Evolutionary conservation across 371 early-diverging fungal genomes (phyloP).

Genomic region (Mortierella sp.): DNA sequence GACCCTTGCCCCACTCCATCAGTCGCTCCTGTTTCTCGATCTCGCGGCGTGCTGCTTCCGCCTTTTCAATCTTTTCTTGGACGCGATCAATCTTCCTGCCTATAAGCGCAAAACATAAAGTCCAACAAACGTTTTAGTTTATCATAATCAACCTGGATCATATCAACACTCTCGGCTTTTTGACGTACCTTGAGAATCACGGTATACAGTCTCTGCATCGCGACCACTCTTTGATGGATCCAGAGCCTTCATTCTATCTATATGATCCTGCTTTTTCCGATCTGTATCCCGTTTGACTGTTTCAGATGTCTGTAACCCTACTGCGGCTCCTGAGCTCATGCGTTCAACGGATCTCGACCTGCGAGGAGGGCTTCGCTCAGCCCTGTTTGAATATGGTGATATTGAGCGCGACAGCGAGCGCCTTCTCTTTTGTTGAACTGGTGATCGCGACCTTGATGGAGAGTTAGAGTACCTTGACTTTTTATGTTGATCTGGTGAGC

Average conservation of each 20-base stretch:
- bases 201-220: slow-evolving; percentile 79
- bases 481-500: slow-evolving; percentile 24
- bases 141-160: not conserved
- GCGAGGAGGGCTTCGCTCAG: slow-evolving; percentile 17
- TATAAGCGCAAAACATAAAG: slow-evolving; percentile 22
- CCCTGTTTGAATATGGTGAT: slow-evolving; percentile 22
- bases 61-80: slow-evolving; percentile 71
- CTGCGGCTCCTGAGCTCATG: slow-evolving; percentile 68
- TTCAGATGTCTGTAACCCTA: slow-evolving; percentile 68
- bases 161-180: not conserved
- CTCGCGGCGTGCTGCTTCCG: slow-evolving; percentile 65
- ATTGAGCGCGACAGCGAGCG: slow-evolving; percentile 31
- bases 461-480: slow-evolving; percentile 19
- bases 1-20: slow-evolving; percentile 85
- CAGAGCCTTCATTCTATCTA: slow-evolving; percentile 54
- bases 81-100: slow-evolving; percentile 83
- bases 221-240: slow-evolving; percentile 61
- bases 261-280: slow-evolving; percentile 53
- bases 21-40: slow-evolving; percentile 74
- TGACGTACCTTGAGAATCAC: slow-evolving; percentile 67
- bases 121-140: not conserved
- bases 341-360: slow-evolving; percentile 48
- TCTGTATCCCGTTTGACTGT: slow-evolving; percentile 63
- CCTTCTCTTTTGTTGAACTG: slow-evolving; percentile 27
- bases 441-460: slow-evolving; percentile 33